phyloP scores from a whole-genome alignment of 495 filamentous ascomycete species.

The Bryoglossum gracile region DNA sequence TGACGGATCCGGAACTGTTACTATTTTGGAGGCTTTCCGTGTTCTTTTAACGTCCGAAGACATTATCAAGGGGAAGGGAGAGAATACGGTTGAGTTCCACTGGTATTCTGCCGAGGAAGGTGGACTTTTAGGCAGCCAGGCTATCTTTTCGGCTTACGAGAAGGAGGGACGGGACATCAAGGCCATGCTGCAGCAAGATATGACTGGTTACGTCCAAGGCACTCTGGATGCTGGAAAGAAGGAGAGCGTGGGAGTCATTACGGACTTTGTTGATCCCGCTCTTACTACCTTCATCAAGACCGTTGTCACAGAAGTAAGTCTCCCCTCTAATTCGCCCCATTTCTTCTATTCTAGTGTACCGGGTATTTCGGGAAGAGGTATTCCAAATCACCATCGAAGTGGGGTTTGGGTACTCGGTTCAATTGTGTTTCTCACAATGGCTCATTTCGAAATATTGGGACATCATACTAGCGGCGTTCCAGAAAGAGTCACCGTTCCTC shows the following conservation, averaged over 20 bases:
- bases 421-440: no score
- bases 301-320: slow-evolving; percentile 63
- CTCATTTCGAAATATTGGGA: no score
- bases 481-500: neutral
- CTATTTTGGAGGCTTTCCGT: slow-evolving; percentile 55
- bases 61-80: slow-evolving; percentile 40
- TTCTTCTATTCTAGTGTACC: no score
- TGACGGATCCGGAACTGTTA: slow-evolving; percentile 52
- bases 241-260: slow-evolving; percentile 89
- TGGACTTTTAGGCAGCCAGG: slow-evolving; percentile 60
- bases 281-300: slow-evolving; percentile 91
- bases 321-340: no score
- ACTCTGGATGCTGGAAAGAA: slow-evolving; percentile 76
- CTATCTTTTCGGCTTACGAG: slow-evolving; percentile 79
- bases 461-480: no score
- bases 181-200: slow-evolving; percentile 99
- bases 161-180: slow-evolving; percentile 68
- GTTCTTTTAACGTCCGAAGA: slow-evolving; percentile 44
- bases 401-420: no score
- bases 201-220: slow-evolving; percentile 86
- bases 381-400: no score
- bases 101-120: slow-evolving; percentile 94
- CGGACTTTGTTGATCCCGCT: slow-evolving; percentile 76
- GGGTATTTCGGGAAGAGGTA: no score
- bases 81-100: slow-evolving; percentile 91